Conservation (phyloP, 306 rosid species). For the Fragaria ananassa region DNA sequence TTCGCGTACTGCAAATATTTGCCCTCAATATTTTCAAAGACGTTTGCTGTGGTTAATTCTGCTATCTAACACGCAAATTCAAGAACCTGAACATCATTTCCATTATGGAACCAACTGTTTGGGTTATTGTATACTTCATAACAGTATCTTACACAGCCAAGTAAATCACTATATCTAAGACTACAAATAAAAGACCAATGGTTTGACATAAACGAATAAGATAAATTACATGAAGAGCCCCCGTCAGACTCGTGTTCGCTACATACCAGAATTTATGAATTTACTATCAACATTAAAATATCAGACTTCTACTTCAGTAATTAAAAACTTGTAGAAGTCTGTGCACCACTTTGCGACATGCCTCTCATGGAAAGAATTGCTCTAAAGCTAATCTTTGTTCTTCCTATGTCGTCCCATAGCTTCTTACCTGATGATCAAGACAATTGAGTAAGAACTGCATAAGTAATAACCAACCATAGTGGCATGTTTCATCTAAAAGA, state of each 20-base stretch:
- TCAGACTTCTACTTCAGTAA: not conserved
- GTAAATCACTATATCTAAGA: not conserved
- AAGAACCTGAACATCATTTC: not conserved
- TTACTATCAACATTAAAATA: slow-evolving; percentile 17
- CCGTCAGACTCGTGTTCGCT: not conserved
- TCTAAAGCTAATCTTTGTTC: slow-evolving; percentile 1
- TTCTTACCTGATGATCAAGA: slow-evolving; percentile 13
- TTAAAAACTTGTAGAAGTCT: not conserved
- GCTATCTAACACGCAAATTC: no score
- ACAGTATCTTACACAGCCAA: not conserved
- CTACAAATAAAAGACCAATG: not conserved
- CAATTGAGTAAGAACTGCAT: not conserved
- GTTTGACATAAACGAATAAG: not conserved
- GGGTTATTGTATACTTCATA: not conserved
- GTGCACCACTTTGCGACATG: slow-evolving; percentile 1
- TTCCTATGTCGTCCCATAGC: not conserved
- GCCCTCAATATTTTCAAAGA: no score
- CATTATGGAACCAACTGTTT: not conserved
- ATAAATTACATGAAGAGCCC: slow-evolving; percentile 5
- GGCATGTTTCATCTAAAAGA: not conserved
- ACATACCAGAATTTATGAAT: not conserved
- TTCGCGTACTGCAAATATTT: no score
- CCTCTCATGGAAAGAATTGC: not conserved
- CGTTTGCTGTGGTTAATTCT: no score
- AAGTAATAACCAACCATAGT: not conserved